Evolutionary conservation across 2,329 filamentous ascomycete species (phyloP).

Genomic region (Neonectria neomacrospora): DNA sequence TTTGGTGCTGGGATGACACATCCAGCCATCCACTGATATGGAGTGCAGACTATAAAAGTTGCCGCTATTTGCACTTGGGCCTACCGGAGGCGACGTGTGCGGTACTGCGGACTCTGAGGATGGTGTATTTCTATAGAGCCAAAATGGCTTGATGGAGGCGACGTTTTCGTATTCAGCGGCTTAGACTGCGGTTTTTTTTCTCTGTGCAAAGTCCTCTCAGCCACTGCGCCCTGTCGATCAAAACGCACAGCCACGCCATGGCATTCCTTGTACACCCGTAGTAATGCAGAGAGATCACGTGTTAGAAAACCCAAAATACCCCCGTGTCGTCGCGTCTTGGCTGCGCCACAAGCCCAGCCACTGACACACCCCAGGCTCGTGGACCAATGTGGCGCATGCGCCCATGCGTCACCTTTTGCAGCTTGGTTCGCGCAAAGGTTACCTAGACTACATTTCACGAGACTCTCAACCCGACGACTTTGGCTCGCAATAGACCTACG

Average conservation of each 20-base stretch:
- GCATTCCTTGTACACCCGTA: not conserved
- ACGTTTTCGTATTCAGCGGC: conserved; percentile 5
- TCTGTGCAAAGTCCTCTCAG: not conserved
- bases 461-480: conserved; percentile 12
- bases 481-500: not conserved
- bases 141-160: not conserved
- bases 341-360: conserved; percentile 14
- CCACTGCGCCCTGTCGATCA: not conserved
- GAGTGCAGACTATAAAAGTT: not conserved
- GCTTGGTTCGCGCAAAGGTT: conserved; percentile 5
- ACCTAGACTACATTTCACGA: conserved; percentile 15
- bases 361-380: not conserved
- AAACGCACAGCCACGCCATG: not conserved
- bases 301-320: not conserved
- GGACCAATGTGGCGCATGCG: conserved; percentile 8
- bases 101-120: not conserved
- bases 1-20: not conserved
- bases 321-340: not conserved
- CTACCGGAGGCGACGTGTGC: not conserved
- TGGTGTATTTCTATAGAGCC: not conserved
- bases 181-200: not conserved
- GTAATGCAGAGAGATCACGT: not conserved
- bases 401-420: conserved; percentile 16
- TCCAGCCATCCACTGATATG: not conserved
- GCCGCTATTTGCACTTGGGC: not conserved